Base-by-base conservation (phyloP, 768 basidiomycete species). In the Amanita fuliginea region DNA sequence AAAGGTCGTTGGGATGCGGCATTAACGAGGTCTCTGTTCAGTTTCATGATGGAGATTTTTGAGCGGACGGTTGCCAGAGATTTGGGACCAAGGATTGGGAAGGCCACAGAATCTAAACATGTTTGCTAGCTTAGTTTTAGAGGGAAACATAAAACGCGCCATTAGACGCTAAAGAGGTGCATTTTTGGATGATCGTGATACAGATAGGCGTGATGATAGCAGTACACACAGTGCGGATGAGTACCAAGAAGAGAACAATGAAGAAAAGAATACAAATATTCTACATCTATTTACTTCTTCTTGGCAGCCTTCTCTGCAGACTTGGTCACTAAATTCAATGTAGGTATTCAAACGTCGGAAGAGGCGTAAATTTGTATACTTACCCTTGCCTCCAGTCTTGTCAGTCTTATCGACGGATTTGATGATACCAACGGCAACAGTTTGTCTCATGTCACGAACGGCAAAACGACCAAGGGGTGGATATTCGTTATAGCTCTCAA, bases 401-500 rank as follows among this genome's bases (percentile, higher is more conserved):
- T 94, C 92, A 57, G 90, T 79, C 83, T 94, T 95, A 48, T 96
- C 93, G 56, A 96, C 93, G 54, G 82, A 80, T 78, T 97, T 97
- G 81, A 98, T 96, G 75, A 97, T 87, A 72, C 93, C 93, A 62
- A 96, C 93, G 57, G 93, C 93, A 56, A 99, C 95, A 55, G 95
- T 96, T 76, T 97, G 94, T 69, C 94, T 86, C 94, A 97, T 96
- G 79, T 96, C 93, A 84, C 93, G 93, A 69, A 96, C 93, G 63
- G 93, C 93, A 74, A 95, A 95, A 69, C 95, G 94, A 77, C 96
- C 95, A 57, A 99, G 86, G 71, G 96, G 96, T 60, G 96, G 95
- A 75, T 97, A 99, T 71, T 93, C 88, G 65, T 85, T 83, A 81
- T 93, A 96, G 36, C 86, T 80, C 77, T 94, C 70, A 55, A 67